phyloP scores from a whole-genome alignment of 2,329 filamentous ascomycete species.

The Fusarium beomiforme region DNA sequence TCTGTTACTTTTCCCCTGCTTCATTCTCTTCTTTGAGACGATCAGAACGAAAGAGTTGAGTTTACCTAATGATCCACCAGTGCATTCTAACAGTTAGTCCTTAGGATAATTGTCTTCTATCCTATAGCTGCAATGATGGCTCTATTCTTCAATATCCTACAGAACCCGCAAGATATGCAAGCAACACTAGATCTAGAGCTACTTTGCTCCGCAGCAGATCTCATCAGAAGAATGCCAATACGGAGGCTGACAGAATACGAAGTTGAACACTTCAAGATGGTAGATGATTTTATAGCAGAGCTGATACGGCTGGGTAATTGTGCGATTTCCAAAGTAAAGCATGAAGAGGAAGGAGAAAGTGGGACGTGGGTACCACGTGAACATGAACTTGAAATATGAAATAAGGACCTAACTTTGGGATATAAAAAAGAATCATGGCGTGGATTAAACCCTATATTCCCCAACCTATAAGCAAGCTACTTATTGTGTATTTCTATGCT shows the following conservation, averaged over 20 bases:
- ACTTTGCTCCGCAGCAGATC: constrained; percentile 52
- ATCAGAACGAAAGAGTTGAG: neutral
- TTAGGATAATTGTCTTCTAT: constrained; percentile 64
- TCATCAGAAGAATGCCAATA: constrained; percentile 54
- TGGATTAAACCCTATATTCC: neutral
- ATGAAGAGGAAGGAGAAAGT: neutral
- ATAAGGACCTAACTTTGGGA: neutral
- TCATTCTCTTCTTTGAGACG: neutral
- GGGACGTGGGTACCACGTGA: neutral
- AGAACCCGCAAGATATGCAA: constrained; percentile 55
- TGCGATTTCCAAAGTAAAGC: neutral
- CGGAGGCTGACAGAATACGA: neutral
- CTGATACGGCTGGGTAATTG: neutral
- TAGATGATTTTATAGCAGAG: neutral
- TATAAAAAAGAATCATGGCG: neutral
- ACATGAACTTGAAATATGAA: neutral
- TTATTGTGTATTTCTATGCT: neutral
- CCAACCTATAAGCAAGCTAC: neutral
- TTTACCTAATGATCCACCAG: neutral
- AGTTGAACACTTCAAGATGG: neutral
- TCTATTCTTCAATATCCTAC: constrained; percentile 64
- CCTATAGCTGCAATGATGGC: constrained; percentile 63
- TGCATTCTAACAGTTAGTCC: neutral
- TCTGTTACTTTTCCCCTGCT: neutral
- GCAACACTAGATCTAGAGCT: constrained; percentile 57